Evolutionary conservation across 306 rosid species (phyloP).

Genomic region (Lablab purpureus): DNA sequence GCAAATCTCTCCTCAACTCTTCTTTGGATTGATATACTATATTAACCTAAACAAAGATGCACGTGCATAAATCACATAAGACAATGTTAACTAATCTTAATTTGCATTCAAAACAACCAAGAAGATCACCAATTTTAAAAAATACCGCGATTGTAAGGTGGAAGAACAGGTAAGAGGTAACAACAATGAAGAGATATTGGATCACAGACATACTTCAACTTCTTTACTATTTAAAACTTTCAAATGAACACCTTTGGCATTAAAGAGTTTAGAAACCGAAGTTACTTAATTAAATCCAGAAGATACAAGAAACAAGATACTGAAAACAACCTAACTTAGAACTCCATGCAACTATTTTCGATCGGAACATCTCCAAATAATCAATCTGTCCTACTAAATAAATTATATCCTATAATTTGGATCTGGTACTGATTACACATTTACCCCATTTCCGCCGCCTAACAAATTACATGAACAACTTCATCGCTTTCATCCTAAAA

Average conservation of each 20-base stretch:
- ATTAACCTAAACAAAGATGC: too few relatives aligned
- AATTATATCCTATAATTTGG: slow-evolving; percentile 5
- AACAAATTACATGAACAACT: slow-evolving; percentile 5
- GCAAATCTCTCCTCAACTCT: too few relatives aligned
- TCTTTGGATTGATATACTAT: too few relatives aligned
- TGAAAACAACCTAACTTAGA: neutral
- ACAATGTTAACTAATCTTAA: neutral
- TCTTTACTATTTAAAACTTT: neutral
- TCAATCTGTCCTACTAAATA: neutral
- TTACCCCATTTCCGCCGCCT: neutral
- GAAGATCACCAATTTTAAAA: neutral
- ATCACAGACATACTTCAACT: neutral
- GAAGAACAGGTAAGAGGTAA: neutral
- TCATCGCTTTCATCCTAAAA: neutral
- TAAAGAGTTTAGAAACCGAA: neutral
- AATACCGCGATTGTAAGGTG: neutral
- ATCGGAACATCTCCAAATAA: slow-evolving; percentile 14
- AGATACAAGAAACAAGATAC: slow-evolving; percentile 16
- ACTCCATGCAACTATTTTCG: slow-evolving; percentile 12
- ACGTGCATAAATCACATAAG: too few relatives aligned
- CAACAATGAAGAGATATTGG: neutral
- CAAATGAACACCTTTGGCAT: neutral
- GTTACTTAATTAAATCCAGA: neutral
- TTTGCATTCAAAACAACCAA: neutral
- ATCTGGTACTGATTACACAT: neutral